These are phyloP conservation scores for Polysphondylium violaceum DNA, from an alignment of 78 protist species.

Conservation along the genomic window DNA sequence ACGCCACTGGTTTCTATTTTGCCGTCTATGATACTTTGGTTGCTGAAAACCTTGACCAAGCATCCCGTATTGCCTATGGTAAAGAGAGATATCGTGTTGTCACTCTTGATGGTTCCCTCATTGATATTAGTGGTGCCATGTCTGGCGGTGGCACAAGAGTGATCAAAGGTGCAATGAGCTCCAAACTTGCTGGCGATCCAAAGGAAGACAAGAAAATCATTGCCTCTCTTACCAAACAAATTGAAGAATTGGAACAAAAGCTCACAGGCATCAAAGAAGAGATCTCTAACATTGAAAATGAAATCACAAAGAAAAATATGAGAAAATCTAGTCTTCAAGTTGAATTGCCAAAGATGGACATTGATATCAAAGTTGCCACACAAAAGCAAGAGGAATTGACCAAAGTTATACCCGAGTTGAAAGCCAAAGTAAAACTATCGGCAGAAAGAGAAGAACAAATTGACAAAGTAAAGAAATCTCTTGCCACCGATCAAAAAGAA, in stretches of 20 bases:
- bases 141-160: conserved; percentile 97
- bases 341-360: conserved; percentile 45
- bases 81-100: conserved; percentile 94
- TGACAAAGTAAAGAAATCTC: conserved; percentile 7
- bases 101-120: conserved; percentile 95
- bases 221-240: neutral
- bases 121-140: conserved; percentile 99
- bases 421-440: neutral
- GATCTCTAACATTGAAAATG: neutral
- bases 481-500: neutral
- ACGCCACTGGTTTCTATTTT: conserved; percentile 91
- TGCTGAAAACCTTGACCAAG: conserved; percentile 73
- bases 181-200: conserved; percentile 24
- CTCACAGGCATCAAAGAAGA: neutral
- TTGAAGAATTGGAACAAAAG: neutral
- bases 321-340: conserved; percentile 12
- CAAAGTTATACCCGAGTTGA: conserved; percentile 16
- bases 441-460: conserved; percentile 15
- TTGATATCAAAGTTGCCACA: conserved; percentile 23
- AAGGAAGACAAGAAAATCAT: conserved; percentile 40
- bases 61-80: conserved; percentile 88
- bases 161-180: conserved; percentile 86
- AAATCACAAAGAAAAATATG: neutral
- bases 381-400: conserved; percentile 8
- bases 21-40: conserved; percentile 98